Base-by-base conservation (phyloP, 2,329 filamentous ascomycete species). In the Aspergillus neotritici region DNA sequence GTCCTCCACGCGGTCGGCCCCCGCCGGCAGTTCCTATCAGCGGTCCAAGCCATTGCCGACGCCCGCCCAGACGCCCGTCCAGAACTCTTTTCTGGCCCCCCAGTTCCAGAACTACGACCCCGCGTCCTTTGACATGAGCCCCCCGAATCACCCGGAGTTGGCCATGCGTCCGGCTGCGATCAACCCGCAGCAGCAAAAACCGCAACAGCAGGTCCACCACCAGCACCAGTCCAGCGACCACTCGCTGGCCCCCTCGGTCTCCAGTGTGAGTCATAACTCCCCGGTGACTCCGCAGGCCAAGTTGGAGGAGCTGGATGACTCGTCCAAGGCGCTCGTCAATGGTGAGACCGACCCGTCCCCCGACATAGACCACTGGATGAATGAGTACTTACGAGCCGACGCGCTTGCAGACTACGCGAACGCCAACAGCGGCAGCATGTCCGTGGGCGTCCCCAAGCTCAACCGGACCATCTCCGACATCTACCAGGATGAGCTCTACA, bases 381-480 rank as follows among this genome's bases (percentile, higher is more conserved):
- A 79, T 66, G 70, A 79, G 62, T 81, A 79, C 84, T 89, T 82
- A 90, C 83, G 70, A 61, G 69, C 74, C 64, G 68, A 74, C 68
- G 61, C 59, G 60, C 65, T 71, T 66, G 57, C 74, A 81, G 76
- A 80, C 68, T 76, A 79, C 52, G 71, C 70, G 52, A 66, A 57
- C 51, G 45, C 62, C 43, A 62, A 58, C 51, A 46, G 51, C 52
- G 54, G 50, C 51, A 34, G 54, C 36, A 51, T 65, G 55, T 47
- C 64, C 36, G 57, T 71, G 49, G 71, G 74, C 31, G 71, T 82
- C 17, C 85, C 89, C 17, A 93, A 91, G 67, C 78, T 94, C 51
- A 84, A 89, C 54, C 78, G 88, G 44, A 93, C 89, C 0, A 87
- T 93, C 69, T 91, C 88, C 13, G 88, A 94, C 59, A 78, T 87